These are phyloP conservation scores for Chaetomium fimeti DNA, from an alignment of 495 filamentous ascomycete genomes.

Conservation along the genomic window DNA sequence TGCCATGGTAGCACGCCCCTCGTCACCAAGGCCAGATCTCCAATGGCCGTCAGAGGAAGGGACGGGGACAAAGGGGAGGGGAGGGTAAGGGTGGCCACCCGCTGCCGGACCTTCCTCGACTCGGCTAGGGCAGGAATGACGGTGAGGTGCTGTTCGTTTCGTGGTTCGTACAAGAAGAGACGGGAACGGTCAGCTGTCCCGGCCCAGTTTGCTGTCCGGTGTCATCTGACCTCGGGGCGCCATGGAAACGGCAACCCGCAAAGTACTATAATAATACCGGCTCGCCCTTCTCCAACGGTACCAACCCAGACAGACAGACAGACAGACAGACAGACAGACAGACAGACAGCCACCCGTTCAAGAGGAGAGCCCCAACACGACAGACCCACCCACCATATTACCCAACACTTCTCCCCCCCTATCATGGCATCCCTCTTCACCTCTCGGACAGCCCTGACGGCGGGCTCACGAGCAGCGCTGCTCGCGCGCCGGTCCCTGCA, in stretches of 20 bases:
- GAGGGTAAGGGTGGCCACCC: neutral
- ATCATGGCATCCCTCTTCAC: constrained; percentile 3
- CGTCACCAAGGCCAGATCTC: neutral
- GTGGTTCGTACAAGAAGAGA: constrained; percentile 2
- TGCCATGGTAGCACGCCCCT: neutral
- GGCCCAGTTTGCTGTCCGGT: neutral
- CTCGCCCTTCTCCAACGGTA: too few relatives aligned
- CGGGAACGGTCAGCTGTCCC: neutral
- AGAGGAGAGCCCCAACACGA: neutral
- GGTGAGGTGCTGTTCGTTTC: neutral
- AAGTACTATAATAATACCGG: constrained; percentile 6
- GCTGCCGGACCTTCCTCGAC: constrained; percentile 2
- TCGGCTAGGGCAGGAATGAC: constrained; percentile 10
- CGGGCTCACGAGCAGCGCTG: constrained; percentile 4
- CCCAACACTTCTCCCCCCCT: too few relatives aligned
- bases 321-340: too few relatives aligned
- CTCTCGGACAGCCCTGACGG: neutral
- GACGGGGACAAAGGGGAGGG: neutral
- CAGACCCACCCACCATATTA: neutral
- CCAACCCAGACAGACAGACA: neutral
- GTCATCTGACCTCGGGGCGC: neutral
- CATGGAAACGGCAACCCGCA: neutral
- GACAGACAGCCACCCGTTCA: neutral
- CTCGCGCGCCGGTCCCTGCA: constrained; percentile 2
- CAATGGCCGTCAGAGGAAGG: neutral